Evolutionary conservation across 305 asterid species (phyloP).

Genomic region (Solanum hybrid): DNA sequence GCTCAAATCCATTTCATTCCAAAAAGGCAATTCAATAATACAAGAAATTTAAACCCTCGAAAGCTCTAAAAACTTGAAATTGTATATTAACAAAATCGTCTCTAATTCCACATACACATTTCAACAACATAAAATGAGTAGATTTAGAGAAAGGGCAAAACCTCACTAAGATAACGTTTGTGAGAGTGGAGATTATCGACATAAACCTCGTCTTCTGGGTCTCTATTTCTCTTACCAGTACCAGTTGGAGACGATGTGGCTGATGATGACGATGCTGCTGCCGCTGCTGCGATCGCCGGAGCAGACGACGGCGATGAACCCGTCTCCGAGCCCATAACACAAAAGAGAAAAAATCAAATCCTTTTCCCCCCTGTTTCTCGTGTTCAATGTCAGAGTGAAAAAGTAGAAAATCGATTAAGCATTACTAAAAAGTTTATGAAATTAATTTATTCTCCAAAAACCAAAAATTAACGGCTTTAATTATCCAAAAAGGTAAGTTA

Average conservation of each 20-base stretch:
- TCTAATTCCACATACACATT: neutral
- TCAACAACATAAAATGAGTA: neutral
- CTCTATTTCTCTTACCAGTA: conserved; percentile 57
- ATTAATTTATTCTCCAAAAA: no score
- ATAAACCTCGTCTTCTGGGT: conserved; percentile 88
- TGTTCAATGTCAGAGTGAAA: neutral
- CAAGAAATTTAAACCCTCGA: neutral
- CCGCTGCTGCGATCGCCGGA: neutral
- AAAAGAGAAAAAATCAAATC: neutral
- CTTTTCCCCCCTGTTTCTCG: neutral
- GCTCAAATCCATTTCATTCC: neutral
- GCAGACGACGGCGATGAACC: conserved; percentile 28
- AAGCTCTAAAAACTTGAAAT: neutral
- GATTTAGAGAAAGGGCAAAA: conserved; percentile 1
- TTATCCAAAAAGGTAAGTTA: neutral
- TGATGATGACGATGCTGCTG: conserved; percentile 15
- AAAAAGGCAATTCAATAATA: neutral
- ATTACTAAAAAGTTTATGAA: neutral
- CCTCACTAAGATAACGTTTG: conserved; percentile 96
- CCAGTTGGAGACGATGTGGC: conserved; percentile 27
- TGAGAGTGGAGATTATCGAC: conserved; percentile 86
- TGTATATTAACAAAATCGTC: neutral
- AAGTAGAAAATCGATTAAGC: neutral
- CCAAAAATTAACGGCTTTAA: neutral
- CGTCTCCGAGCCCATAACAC: conserved; percentile 42